Base-by-base conservation (phyloP, 805 yeast species). In the Candida patagonica region DNA sequence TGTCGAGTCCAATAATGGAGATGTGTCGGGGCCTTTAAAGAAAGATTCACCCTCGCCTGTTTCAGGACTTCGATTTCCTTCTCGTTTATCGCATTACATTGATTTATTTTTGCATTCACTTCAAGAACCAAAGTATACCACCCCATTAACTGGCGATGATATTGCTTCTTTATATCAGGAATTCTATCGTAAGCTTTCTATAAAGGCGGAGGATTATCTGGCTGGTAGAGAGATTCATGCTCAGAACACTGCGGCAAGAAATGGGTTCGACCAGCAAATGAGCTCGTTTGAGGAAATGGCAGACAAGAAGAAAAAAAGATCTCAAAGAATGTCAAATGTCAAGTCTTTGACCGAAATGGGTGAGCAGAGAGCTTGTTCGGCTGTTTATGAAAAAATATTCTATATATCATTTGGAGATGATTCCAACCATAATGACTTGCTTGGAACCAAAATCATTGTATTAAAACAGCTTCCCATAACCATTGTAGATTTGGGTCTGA, bases 141-240 rank as follows among this genome's bases (percentile, higher is more conserved):
- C 59, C 15, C 67, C 66, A 4, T 47, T 67, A 29, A 50, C 59
- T 3, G 59, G 62, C 3, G 60, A 60, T 29, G 65, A 61, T 36
- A 54, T 67, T n/a, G 46, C 66, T 4, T 51, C 52, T 40, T 48
- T 66, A 19, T 66, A 62, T 43, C 70, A 65, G 49, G 59, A 59
- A 29, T 66, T 67, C 44, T 66, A 66, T 40, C 39, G 30, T 12
- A 46, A 55, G 26, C 53, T 60, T 30, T 53, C 54, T 20, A 44
- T 42, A 17, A 46, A 54, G 35, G 55, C 59, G 6, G 52, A 53
- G 17, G 48, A 46, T 4, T 48, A 48, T 38, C 33, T 48, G n/a
- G 43, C 47, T 12, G 31, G 50, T 13, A 47, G 46, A 15, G 13
- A 19, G 5, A 25, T 23, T n/a, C 19, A 17, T 22, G 23, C 37